These are phyloP conservation scores for Vicia sativa DNA, from an alignment of 306 rosid species.

Conservation along the genomic window DNA sequence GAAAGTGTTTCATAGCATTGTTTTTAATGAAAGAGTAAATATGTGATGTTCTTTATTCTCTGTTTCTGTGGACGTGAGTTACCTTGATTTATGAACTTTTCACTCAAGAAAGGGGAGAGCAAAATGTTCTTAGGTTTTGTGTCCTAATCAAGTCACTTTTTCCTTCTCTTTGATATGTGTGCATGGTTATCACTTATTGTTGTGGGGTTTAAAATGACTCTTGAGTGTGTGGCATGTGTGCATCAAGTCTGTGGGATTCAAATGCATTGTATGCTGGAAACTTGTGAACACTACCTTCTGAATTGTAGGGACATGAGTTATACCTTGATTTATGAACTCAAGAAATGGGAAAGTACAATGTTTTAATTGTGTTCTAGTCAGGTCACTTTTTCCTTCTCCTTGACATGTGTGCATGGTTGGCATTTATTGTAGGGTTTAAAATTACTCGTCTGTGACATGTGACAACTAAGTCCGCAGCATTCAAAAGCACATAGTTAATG, in stretches of 20 bases:
- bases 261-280: background rate
- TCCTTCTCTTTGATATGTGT: slow-evolving; percentile 3
- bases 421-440: slow-evolving; percentile 11
- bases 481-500: background rate
- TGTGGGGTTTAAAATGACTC: slow-evolving; percentile 7
- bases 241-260: background rate
- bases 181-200: background rate
- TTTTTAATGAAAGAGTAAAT: background rate
- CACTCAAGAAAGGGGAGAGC: background rate
- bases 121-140: slow-evolving; percentile 10
- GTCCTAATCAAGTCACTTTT: background rate
- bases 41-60: background rate
- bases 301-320: slow-evolving; percentile 11
- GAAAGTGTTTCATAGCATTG: slow-evolving; percentile 1
- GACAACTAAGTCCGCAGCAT: background rate
- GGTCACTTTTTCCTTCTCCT: background rate
- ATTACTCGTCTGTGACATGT: background rate
- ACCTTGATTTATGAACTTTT: slow-evolving; percentile 16
- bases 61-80: slow-evolving; percentile 3
- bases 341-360: background rate
- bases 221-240: background rate
- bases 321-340: slow-evolving; percentile 13
- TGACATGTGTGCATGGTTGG: background rate
- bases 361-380: slow-evolving; percentile 11
- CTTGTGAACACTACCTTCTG: slow-evolving; percentile 21